Base-by-base conservation (phyloP, 2,329 filamentous ascomycete species). In the Fonsecaea pugnacius region DNA sequence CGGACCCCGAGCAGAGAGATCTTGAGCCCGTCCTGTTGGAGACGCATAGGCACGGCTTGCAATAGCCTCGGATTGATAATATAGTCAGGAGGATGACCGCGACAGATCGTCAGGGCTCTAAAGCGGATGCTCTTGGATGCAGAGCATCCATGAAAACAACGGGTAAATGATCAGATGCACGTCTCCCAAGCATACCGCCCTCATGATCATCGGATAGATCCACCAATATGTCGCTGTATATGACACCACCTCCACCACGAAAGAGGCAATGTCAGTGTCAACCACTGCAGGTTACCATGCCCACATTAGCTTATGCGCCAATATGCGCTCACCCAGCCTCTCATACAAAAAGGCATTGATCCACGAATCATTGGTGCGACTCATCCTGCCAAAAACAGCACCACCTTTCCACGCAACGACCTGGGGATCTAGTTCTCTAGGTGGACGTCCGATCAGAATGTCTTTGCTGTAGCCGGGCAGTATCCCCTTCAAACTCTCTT, bases 371-470 rank as follows among this genome's bases (percentile, higher is more conserved):
- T 98, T 98, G 16, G 92, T 93, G 52, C 81, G 82, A 65, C 88
- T 86, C 71, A 98, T 80, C 79, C 96, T 92, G 2, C 92, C 93
- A 81, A 97, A 99, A 16, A 99, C 93, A 75, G 92, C 96, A 0
- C 91, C 95, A 3, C 95, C 95, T 83, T 99, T 99, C 95, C 95
- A 99, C 8, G 89, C 89, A 59, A 98, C 90, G n/a, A 98, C 93
- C 78, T 97, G 92, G 4, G 95, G 92, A 78, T 99, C 95, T 80
- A 99, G 89, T 72, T 99, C 95, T 72, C 94, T 84, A 0, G 95
- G 95, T n/a, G 87, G 87, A 21, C 84, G 82, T 1, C 85, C 86
- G 27, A 90, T 86, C 67, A 89, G 80, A 62, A 90, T 86, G 69
- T 88, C 83, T 83, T 95, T 87, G 5, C 81, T 79, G 68, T 84